Percentiles rank a stretch among this genome's conserved stretches.
phyloP scores from a whole-genome alignment of 768 basidiomycete genomes.

The Plicaturopsis crispa region DNA sequence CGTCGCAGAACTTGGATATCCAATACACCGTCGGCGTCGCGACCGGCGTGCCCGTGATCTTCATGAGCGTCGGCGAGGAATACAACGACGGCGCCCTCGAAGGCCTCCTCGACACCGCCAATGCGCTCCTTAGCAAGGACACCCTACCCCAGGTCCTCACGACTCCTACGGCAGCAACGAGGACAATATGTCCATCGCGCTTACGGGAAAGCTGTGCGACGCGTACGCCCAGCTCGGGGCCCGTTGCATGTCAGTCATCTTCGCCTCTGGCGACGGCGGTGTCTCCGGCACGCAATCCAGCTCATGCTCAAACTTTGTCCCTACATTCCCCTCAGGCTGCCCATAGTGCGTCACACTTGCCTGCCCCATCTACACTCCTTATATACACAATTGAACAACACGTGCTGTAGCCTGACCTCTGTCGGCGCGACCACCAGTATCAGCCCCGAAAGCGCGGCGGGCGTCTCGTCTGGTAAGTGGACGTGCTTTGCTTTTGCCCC shows the following conservation, averaged over 20 bases:
- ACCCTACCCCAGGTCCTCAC: constrained; percentile 13
- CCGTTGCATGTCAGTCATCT: constrained; percentile 15
- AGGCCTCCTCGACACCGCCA: constrained; percentile 14
- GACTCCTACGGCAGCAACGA: constrained; percentile 13
- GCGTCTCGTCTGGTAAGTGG: no score
- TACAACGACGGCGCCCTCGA: constrained; percentile 4
- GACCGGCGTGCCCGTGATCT: constrained; percentile 12
- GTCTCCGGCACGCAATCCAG: neutral
- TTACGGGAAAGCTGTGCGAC: constrained; percentile 16
- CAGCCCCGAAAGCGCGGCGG: constrained; percentile 20
- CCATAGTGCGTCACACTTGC: no score
- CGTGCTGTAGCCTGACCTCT: no score
- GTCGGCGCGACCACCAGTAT: constrained; percentile 25
- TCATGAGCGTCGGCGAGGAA: constrained; percentile 13
- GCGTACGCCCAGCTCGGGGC: constrained; percentile 19
- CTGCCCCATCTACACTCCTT: no score
- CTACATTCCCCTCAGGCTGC: no score
- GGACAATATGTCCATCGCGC: constrained; percentile 1
- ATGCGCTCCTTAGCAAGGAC: constrained; percentile 8
- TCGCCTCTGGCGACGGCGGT: neutral
- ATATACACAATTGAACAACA: no score
- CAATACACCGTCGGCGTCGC: constrained; percentile 18
- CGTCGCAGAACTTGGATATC: constrained; percentile 11
- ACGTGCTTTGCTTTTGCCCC: no score
- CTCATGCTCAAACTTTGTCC: neutral